These are phyloP conservation scores for Hypericum perforatum DNA, from an alignment of 345 rosid species.

Conservation along the genomic window DNA sequence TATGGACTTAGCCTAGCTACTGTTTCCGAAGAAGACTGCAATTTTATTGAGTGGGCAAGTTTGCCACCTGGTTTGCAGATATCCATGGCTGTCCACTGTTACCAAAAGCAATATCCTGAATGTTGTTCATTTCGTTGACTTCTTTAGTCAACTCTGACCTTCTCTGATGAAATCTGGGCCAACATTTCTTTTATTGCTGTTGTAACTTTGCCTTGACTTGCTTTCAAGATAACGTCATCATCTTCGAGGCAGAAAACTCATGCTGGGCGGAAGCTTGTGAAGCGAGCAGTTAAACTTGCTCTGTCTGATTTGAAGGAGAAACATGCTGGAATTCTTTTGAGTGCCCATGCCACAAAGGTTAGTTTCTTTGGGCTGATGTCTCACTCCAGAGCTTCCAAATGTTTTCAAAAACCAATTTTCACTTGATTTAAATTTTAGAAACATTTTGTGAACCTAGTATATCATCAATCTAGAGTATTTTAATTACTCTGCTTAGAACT, in stretches of 20 bases:
- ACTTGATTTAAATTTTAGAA: no score
- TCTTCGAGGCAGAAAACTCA: slow-evolving; percentile 32
- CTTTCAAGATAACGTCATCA: slow-evolving; percentile 21
- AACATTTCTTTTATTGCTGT: not conserved
- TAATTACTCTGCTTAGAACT: no score
- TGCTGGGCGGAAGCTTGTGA: slow-evolving; percentile 38
- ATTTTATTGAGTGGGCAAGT: slow-evolving; percentile 57
- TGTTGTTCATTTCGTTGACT: not conserved
- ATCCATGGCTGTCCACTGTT: slow-evolving; percentile 54
- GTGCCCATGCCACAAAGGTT: slow-evolving; percentile 71
- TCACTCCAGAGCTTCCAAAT: not conserved
- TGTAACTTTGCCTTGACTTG: slow-evolving; percentile 30
- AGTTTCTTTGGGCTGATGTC: slow-evolving; percentile 8
- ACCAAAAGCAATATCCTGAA: slow-evolving; percentile 51
- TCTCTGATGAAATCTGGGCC: not conserved
- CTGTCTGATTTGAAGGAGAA: slow-evolving; percentile 74
- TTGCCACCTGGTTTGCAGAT: slow-evolving; percentile 45
- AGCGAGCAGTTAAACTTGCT: slow-evolving; percentile 55
- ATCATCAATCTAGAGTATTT: no score
- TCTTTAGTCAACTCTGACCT: not conserved
- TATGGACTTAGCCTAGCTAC: slow-evolving; percentile 56
- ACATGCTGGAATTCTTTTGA: slow-evolving; percentile 56
- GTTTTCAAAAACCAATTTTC: not conserved
- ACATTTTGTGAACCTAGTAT: no score
- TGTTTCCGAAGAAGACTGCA: slow-evolving; percentile 38